These are phyloP conservation scores for Lepidium campestre DNA, from an alignment of 441 rosid genomes.

Conservation along the genomic window DNA sequence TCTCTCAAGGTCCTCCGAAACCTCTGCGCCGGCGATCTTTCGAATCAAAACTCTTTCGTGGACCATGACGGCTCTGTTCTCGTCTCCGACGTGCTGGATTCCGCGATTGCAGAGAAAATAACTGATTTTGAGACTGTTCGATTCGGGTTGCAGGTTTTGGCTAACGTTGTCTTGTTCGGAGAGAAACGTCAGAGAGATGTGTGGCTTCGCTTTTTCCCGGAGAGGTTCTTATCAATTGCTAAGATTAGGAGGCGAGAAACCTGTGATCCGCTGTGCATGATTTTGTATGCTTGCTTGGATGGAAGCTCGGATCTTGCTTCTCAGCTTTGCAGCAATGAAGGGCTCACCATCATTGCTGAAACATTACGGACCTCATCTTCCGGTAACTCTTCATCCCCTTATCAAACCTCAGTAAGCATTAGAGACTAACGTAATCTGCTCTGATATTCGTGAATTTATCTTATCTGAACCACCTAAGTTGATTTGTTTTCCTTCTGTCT, in stretches of 20 bases:
- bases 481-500: background rate
- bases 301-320: conserved; percentile 36
- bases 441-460: background rate
- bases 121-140: conserved; percentile 42
- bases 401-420: background rate
- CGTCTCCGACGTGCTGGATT: conserved; percentile 30
- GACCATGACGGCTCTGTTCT: conserved; percentile 35
- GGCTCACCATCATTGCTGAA: conserved; percentile 44
- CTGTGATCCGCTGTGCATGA: conserved; percentile 68
- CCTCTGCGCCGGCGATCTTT: conserved; percentile 68
- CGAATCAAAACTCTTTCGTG: conserved; percentile 55
- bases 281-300: conserved; percentile 59
- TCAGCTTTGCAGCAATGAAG: conserved; percentile 41
- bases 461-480: background rate
- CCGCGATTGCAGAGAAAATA: conserved; percentile 17
- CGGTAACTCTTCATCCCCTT: conserved; percentile 27
- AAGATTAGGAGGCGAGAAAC: conserved; percentile 39
- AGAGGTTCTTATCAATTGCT: conserved; percentile 40
- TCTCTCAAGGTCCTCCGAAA: conserved; percentile 62
- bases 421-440: background rate
- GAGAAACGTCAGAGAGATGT: conserved; percentile 50
- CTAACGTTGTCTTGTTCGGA: conserved; percentile 67
- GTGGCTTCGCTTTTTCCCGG: conserved; percentile 55
- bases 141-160: conserved; percentile 54
- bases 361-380: conserved; percentile 43